Evolutionary conservation across 2,329 filamentous ascomycete genomes (phyloP), one percentile per base, ranked within the genome.

Genomic region (Epichloe elymi): DNA sequence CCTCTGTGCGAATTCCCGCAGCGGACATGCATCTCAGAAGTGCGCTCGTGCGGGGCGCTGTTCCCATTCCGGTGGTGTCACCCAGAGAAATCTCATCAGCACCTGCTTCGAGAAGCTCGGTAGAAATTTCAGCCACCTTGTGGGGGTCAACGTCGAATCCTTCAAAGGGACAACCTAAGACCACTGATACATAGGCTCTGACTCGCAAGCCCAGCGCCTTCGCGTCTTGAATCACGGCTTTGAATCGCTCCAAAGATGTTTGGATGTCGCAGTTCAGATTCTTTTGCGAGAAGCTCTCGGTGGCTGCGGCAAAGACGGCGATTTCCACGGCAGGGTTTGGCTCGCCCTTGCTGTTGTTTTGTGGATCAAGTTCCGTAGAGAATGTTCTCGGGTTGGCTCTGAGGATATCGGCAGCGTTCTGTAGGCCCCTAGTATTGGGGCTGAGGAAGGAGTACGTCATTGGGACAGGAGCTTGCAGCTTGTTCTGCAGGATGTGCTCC

Each of bases 41-140:
- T 51, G 79, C 77, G 51, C 73, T 70, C 2, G 84, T 88, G 51
- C 80, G 73, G 17, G 82, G 82, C n/a, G 82, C 83, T 0, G 87
- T 94, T 35, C 89, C 90, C 78, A 94, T 89, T 17, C 90, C 90
- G 0, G 89, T 91, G 0, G 90, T 96, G 62, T 95, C 90, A 6
- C 88, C 89, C 0, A 95, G 78, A 1, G 86, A 86, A 58, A 96
- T 89, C 72, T 95, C 88, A 62, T 95, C 88, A 19, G 88, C 90
- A 17, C 90, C 90, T 74, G 91, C 86, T 61, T 90, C 86, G 1
- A 95, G 74, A 46, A 95, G 69, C 61, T 73, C 81, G 54, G 73
- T 77, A 0, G 85, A 83, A 43, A 86, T 79, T 57, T 84, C 76
- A 0, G 80, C 81, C 0, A 86, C 82, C 55, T 70, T 73, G 60